Evolutionary conservation across 1,284 basidiomycete species (phyloP).

Genomic region (Cystobasidium pallidum): DNA sequence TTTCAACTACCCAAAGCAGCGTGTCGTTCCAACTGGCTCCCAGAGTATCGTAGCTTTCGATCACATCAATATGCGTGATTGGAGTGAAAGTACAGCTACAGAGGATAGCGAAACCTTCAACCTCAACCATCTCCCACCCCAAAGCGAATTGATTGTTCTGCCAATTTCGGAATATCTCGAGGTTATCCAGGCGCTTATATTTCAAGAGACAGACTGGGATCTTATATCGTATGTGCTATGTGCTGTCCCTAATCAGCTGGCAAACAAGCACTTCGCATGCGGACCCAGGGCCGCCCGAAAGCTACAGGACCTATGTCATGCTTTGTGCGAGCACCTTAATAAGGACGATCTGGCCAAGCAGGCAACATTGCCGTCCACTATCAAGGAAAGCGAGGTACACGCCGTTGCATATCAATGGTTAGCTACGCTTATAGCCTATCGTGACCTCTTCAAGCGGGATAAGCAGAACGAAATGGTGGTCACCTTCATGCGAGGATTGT

Average conservation of each 20-base stretch:
- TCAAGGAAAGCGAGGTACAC: slow-evolving; percentile 79
- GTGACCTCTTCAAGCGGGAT: slow-evolving; percentile 69
- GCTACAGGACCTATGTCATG: slow-evolving; percentile 68
- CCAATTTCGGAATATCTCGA: slow-evolving; percentile 78
- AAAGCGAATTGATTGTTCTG: slow-evolving; percentile 63
- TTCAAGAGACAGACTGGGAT: slow-evolving; percentile 86
- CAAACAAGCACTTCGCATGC: slow-evolving; percentile 96
- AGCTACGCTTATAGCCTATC: slow-evolving; percentile 86
- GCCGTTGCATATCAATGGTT: slow-evolving; percentile 86
- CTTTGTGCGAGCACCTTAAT: slow-evolving; percentile 70
- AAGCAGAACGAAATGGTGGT: slow-evolving; percentile 75
- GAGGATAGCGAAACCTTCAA: slow-evolving; percentile 61
- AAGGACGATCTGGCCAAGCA: slow-evolving; percentile 65
- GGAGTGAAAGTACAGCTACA: slow-evolving; percentile 49
- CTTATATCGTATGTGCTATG: slow-evolving; percentile 88
- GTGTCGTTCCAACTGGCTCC: slow-evolving; percentile 58
- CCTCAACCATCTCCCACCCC: slow-evolving; percentile 56
- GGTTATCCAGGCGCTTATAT: slow-evolving; percentile 70
- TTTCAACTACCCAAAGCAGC: slow-evolving; percentile 68
- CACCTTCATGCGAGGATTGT: slow-evolving; percentile 78
- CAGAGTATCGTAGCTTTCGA: slow-evolving; percentile 54
- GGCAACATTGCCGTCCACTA: slow-evolving; percentile 60
- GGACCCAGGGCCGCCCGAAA: slow-evolving; percentile 75
- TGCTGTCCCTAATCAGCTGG: slow-evolving; percentile 85
- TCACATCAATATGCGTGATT: slow-evolving; percentile 53